Percentiles rank a stretch among this genome's conserved stretches.
These are phyloP conservation scores for Austropuccinia psidii DNA, from an alignment of 1,284 basidiomycete species.

Conservation along the genomic window DNA sequence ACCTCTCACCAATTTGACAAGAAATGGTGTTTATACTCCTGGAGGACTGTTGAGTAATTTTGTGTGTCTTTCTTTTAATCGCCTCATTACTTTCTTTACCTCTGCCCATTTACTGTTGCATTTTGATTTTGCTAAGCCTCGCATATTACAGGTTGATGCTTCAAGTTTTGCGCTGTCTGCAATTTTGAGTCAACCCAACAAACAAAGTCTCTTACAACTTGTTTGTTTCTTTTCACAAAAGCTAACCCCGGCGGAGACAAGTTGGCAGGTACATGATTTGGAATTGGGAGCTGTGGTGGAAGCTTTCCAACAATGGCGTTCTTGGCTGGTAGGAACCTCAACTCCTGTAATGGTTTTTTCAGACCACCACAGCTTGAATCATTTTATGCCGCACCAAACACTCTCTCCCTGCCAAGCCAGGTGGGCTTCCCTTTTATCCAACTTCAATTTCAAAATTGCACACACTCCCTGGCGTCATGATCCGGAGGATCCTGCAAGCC, in stretches of 20 bases:
- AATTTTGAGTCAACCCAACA: neutral
- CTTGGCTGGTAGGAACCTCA: neutral
- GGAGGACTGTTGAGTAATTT: neutral
- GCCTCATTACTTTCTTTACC: neutral
- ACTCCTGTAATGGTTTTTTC: neutral
- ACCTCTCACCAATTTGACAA: neutral
- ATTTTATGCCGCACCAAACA: neutral
- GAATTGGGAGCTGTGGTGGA: neutral
- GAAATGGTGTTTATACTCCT: neutral
- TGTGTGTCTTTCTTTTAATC: neutral
- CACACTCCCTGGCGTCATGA: too few species aligned
- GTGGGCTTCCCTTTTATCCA: too few species aligned
- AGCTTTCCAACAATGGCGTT: neutral
- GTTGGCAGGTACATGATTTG: conserved; percentile 7
- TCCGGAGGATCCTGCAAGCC: too few species aligned
- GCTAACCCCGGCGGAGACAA: conserved; percentile 10
- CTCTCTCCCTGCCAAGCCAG: neutral
- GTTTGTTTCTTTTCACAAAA: conserved; percentile 20
- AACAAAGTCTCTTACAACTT: conserved; percentile 10
- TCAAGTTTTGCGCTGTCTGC: neutral
- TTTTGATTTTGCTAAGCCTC: neutral
- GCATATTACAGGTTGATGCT: neutral
- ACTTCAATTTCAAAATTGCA: too few species aligned
- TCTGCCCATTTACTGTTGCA: neutral
- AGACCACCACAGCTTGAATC: neutral